Conservation (phyloP, 129 eudicot genomes). For the Heracleum sosnowskyi region DNA sequence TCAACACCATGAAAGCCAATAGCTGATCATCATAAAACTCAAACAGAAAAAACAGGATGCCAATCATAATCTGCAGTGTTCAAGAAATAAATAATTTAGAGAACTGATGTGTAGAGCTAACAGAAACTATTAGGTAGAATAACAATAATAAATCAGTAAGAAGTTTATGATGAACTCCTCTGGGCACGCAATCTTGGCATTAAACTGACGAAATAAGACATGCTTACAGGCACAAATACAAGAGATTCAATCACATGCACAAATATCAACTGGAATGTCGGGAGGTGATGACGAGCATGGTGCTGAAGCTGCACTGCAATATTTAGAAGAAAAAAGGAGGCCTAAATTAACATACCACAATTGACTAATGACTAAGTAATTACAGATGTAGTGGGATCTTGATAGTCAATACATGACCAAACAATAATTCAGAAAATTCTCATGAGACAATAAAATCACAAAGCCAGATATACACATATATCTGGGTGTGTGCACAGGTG, state of each 20-base stretch:
- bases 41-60: conserved; percentile 86
- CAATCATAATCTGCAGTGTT: conserved; percentile 89
- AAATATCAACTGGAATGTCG: conserved; percentile 98
- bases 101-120: background rate
- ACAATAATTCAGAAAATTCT: background rate
- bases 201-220: background rate
- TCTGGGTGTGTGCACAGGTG: background rate
- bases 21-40: conserved; percentile 98
- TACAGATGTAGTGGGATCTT: background rate
- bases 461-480: background rate
- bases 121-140: background rate
- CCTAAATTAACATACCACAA: background rate
- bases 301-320: conserved; percentile 98
- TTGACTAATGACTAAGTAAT: background rate
- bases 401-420: background rate
- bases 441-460: background rate
- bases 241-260: conserved; percentile 98
- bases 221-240: conserved; percentile 95
- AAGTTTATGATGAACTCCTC: background rate
- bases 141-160: background rate
- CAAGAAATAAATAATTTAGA: background rate
- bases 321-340: conserved; percentile 4
- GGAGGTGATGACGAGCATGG: conserved; percentile 98
- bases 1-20: conserved; percentile 97
- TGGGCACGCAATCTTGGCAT: background rate